Evolutionary conservation across 139 green algal species (phyloP), one percentile per base, ranked within the genome.

Genomic region (Pleodorina starrii): DNA sequence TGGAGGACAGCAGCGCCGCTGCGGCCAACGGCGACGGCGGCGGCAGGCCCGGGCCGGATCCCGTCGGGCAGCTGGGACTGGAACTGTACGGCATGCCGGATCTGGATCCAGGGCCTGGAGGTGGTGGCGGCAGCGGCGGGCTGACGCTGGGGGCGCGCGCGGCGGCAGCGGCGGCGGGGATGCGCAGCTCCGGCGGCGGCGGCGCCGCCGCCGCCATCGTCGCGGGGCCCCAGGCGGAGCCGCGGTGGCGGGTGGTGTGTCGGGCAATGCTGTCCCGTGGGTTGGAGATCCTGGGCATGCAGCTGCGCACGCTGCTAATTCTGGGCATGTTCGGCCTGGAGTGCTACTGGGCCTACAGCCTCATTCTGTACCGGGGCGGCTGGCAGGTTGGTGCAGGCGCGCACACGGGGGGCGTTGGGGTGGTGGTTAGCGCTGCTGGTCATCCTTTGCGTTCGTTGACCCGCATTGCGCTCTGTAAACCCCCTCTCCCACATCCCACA

Each of bases 311-410:
- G 35, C 69, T 89, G 35, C 69, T 89, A 9, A 48, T 89, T 9
- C 69, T 82, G 48, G 68, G 50, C 69, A 83, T 89, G 84, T 89
- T 89, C 27, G 84, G 69, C 3, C 84, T 89, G 29, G 84, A 89
- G 84, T 81, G 68, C 84, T 89, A 89, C 84, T 89, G 84, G 84
- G 84, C 84, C 23, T 89, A 89, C 51, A 12, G 43, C 14, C 69
- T 89, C 50, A 82, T 89, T 23, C 48, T 82, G 11, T 81, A 89
- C 69, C 69, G 84, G 14, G 84, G 84, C 4, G 84, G 84, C 25
- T 89, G 69, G 69, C 84, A 89, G 84, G 84, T 89, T 44, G 1
- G 83, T 66, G 29, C 54, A 21, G 29, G 54, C 54, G 54, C 54
- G n/a, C n/a, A n/a, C n/a, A n/a, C n/a, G n/a, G n/a, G n/a, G n/a